phyloP scores from a whole-genome alignment of 768 basidiomycete species.

The Tricholoma sp. region DNA sequence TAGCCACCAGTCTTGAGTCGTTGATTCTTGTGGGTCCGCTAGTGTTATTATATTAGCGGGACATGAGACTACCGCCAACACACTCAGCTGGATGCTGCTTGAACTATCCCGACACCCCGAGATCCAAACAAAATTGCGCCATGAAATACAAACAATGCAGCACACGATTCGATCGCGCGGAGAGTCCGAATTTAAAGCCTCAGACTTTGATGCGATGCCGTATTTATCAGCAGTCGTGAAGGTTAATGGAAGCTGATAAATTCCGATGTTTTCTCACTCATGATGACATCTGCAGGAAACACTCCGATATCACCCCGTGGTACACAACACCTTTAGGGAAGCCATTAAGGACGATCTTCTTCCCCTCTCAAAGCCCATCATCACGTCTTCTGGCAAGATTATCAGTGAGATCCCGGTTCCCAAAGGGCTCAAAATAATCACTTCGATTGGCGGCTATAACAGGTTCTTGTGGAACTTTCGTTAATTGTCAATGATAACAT shows the following conservation, averaged over 20 bases:
- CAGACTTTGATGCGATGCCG: conserved; percentile 46
- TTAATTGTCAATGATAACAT: neutral
- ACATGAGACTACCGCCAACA: conserved; percentile 58
- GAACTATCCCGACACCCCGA: conserved; percentile 55
- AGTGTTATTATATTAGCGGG: conserved; percentile 51
- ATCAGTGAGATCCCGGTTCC: conserved; percentile 45
- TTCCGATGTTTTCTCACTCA: neutral
- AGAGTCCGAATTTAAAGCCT: conserved; percentile 30
- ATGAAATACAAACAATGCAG: conserved; percentile 47
- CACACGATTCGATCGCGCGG: conserved; percentile 30
- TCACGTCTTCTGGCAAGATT: conserved; percentile 36
- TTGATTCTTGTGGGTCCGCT: conserved; percentile 27
- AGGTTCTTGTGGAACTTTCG: conserved; percentile 26
- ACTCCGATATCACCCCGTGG: conserved; percentile 39
- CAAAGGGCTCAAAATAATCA: conserved; percentile 43
- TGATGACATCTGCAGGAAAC: conserved; percentile 31
- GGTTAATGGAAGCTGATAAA: conserved; percentile 19
- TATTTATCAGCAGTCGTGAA: conserved; percentile 43
- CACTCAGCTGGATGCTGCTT: conserved; percentile 55
- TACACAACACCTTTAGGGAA: conserved; percentile 29
- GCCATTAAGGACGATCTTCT: conserved; percentile 50
- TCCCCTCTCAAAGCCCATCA: conserved; percentile 51
- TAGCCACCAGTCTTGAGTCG: conserved; percentile 21
- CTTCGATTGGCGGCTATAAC: conserved; percentile 50
- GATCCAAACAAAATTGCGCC: conserved; percentile 55